Conservation (phyloP, 495 filamentous ascomycete species). For the Mycothermus thermophilus region DNA sequence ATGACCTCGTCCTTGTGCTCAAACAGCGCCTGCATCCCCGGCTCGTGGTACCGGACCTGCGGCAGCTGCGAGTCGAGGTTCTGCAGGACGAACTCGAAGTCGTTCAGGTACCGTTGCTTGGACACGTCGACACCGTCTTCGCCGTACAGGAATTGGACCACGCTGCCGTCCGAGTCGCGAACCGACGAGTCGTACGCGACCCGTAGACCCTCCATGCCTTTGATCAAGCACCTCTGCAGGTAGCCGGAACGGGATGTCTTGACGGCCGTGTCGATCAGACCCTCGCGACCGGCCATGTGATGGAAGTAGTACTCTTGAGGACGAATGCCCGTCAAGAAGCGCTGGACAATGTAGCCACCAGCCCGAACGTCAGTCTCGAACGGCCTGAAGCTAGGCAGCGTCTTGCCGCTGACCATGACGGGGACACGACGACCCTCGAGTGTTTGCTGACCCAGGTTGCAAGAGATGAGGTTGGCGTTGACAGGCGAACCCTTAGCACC, state of each 20-base stretch:
- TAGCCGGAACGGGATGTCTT: constrained; percentile 97
- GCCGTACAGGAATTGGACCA: constrained; percentile 93
- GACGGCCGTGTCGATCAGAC: constrained; percentile 97
- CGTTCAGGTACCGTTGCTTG: constrained; percentile 79
- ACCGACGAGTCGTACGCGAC: constrained; percentile 91
- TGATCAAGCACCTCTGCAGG: constrained; percentile 92
- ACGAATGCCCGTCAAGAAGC: constrained; percentile 95
- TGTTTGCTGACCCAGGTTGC: constrained; percentile 93
- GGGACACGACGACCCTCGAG: constrained; percentile 91
- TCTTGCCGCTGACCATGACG: constrained; percentile 95
- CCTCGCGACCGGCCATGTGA: constrained; percentile 97
- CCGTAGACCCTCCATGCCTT: constrained; percentile 92
- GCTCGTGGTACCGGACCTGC: constrained; percentile 31
- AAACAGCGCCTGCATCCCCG: constrained; percentile 21
- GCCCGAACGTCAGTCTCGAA: constrained; percentile 82
- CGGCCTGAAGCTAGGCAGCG: constrained; percentile 83
- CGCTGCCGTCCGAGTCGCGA: constrained; percentile 78
- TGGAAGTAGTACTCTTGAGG: constrained; percentile 99
- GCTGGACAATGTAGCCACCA: constrained; percentile 86
- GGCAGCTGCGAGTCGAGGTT: constrained; percentile 47
- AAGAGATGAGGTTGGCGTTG: constrained; percentile 95
- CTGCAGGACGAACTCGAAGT: constrained; percentile 80
- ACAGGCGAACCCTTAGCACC: constrained; percentile 88
- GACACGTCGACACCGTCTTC: constrained; percentile 92
- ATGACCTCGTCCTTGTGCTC: constrained; percentile 48